These are phyloP conservation scores for Triangularia setosa DNA, from an alignment of 2,329 filamentous ascomycete species.

Conservation along the genomic window DNA sequence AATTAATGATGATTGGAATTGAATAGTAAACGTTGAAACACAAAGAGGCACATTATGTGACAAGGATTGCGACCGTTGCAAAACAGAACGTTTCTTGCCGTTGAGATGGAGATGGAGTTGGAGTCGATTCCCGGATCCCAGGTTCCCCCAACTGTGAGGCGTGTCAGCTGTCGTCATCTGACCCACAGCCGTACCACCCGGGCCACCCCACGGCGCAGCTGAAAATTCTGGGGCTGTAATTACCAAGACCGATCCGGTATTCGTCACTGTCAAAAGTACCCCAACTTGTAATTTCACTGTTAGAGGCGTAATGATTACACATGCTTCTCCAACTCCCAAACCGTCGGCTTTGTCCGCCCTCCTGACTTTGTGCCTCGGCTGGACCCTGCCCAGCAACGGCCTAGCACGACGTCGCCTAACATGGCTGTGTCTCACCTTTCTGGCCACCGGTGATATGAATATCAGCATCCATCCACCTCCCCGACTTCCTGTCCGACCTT, in stretches of 20 bases:
- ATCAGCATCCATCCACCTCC: background rate
- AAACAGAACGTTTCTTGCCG: background rate
- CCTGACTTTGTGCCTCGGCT: constrained; percentile 12
- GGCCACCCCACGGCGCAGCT: background rate
- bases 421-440: constrained; percentile 13
- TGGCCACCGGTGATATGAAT: background rate
- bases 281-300: background rate
- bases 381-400: background rate
- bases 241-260: background rate
- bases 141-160: background rate
- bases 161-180: constrained; percentile 1
- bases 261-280: background rate
- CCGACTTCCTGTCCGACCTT: background rate
- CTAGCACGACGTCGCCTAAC: constrained; percentile 8
- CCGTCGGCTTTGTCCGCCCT: constrained; percentile 6
- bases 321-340: constrained; percentile 3
- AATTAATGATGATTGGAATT: no score
- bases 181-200: background rate
- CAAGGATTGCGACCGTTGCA: background rate
- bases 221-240: background rate
- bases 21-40: background rate
- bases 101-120: background rate
- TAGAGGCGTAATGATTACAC: background rate
- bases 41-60: background rate
- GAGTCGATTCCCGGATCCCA: background rate